These are phyloP conservation scores for Argentina anserina DNA, from an alignment of 306 rosid species.

Conservation along the genomic window DNA sequence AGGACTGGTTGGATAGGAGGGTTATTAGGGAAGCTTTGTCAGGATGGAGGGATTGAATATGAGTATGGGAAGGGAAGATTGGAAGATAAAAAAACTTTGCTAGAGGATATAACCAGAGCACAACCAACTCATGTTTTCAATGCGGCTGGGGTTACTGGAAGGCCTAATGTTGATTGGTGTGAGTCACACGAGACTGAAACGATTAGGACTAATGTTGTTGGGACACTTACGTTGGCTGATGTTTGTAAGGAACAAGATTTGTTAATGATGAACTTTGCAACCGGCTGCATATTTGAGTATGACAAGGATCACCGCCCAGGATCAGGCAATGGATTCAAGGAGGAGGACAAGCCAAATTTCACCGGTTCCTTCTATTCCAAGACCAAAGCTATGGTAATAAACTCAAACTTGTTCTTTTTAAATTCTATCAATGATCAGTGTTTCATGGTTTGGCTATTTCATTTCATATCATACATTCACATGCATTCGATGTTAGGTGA, in stretches of 20 bases:
- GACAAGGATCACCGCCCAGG: conserved; percentile 51
- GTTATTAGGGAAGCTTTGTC: conserved; percentile 55
- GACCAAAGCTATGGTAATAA: conserved; percentile 71
- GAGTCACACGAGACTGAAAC: conserved; percentile 61
- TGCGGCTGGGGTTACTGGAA: conserved; percentile 74
- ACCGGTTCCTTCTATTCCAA: conserved; percentile 63
- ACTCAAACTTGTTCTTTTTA: neutral
- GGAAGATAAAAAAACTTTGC: conserved; percentile 50
- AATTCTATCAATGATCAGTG: neutral
- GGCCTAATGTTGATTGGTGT: conserved; percentile 83
- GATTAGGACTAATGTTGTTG: conserved; percentile 59
- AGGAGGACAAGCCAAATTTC: conserved; percentile 68
- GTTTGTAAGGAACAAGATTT: conserved; percentile 53
- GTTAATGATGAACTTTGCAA: conserved; percentile 63
- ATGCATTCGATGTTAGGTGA: no score
- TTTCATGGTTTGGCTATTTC: no score
- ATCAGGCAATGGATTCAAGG: conserved; percentile 66
- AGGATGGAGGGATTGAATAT: conserved; percentile 44
- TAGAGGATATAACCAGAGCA: conserved; percentile 47
- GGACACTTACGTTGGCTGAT: conserved; percentile 59
- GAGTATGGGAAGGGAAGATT: conserved; percentile 62
- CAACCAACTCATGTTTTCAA: conserved; percentile 64
- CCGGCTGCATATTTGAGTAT: conserved; percentile 77
- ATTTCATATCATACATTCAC: no score
- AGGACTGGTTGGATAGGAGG: conserved; percentile 75